Conservation (phyloP, 2,329 filamentous ascomycete genomes). For the Exophiala alcalophila region DNA sequence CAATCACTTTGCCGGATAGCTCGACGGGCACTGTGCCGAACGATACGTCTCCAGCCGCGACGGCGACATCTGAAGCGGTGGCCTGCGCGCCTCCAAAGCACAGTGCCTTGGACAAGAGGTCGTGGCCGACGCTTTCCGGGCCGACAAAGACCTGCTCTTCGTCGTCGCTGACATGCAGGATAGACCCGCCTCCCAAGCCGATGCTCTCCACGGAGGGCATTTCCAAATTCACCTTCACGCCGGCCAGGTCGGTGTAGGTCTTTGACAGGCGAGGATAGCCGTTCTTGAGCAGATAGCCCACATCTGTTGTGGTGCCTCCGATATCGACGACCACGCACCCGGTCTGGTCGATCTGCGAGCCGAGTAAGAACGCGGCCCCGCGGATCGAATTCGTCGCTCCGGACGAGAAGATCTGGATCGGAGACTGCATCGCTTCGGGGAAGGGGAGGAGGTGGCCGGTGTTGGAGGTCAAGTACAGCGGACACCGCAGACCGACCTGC, state of each 20-base stretch:
- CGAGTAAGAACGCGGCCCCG: constrained; percentile 59
- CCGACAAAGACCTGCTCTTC: constrained; percentile 45
- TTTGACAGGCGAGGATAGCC: constrained; percentile 62
- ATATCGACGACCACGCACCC: constrained; percentile 60
- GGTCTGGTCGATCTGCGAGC: constrained; percentile 50
- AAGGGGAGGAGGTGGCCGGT: constrained; percentile 60
- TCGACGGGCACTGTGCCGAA: constrained; percentile 28
- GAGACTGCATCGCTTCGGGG: constrained; percentile 51
- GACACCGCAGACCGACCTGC: constrained; percentile 51
- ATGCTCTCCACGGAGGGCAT: constrained; percentile 57
- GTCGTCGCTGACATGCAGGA: constrained; percentile 39
- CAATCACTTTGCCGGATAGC: constrained; percentile 34
- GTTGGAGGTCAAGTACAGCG: constrained; percentile 62
- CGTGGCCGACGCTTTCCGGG: constrained; percentile 55
- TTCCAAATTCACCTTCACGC: constrained; percentile 58
- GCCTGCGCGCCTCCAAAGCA: constrained; percentile 54
- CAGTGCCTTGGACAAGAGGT: constrained; percentile 47
- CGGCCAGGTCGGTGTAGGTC: constrained; percentile 57
- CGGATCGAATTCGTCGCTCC: constrained; percentile 64
- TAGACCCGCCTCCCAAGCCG: constrained; percentile 56
- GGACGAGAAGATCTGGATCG: constrained; percentile 61
- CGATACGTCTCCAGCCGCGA: constrained; percentile 37
- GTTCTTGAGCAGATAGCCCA: constrained; percentile 58
- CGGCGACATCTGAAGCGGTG: constrained; percentile 54
- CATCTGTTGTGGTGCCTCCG: constrained; percentile 64